phyloP scores from a whole-genome alignment of 2,329 filamentous ascomycete species.

The Orbilia ellipsospora region DNA sequence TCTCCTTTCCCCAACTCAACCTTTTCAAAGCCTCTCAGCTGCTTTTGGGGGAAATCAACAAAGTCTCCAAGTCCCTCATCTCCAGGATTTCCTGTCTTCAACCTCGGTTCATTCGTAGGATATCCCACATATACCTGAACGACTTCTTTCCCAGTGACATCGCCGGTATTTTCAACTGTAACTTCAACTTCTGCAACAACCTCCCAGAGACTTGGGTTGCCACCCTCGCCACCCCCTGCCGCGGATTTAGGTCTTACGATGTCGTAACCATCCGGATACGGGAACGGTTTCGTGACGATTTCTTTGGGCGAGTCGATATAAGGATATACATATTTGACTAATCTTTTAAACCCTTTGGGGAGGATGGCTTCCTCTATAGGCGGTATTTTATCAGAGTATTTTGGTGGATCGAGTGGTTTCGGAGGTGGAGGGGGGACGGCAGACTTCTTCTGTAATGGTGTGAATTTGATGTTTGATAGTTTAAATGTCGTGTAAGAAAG shows the following conservation, averaged over 20 bases:
- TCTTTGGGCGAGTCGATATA: slow-evolving; percentile 70
- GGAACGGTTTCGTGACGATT: slow-evolving; percentile 67
- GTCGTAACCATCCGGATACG: slow-evolving; percentile 74
- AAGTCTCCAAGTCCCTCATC: slow-evolving; percentile 26
- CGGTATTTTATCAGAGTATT: slow-evolving; percentile 38
- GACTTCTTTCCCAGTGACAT: slow-evolving; percentile 65
- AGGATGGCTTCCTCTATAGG: slow-evolving; percentile 27
- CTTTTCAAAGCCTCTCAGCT: slow-evolving; percentile 75
- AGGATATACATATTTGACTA: slow-evolving; percentile 72
- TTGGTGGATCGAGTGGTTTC: slow-evolving; percentile 64
- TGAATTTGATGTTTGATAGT: slow-evolving; percentile 68
- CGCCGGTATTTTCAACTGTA: slow-evolving; percentile 73
- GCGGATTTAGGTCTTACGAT: slow-evolving; percentile 66
- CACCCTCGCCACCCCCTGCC: slow-evolving; percentile 69
- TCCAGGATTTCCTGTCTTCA: slow-evolving; percentile 30
- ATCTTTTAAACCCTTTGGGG: slow-evolving; percentile 23
- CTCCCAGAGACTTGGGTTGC: slow-evolving; percentile 73
- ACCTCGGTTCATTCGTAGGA: slow-evolving; percentile 64
- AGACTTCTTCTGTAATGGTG: slow-evolving; percentile 64
- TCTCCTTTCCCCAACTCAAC: slow-evolving; percentile 69
- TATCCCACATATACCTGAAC: slow-evolving; percentile 72
- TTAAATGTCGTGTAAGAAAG: slow-evolving; percentile 75
- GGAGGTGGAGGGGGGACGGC: slow-evolving; percentile 65
- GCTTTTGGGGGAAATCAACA: slow-evolving; percentile 71
- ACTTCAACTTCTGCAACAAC: slow-evolving; percentile 70